Evolutionary conservation across 306 rosid species (phyloP).

Genomic region (Cicer yamashitae): DNA sequence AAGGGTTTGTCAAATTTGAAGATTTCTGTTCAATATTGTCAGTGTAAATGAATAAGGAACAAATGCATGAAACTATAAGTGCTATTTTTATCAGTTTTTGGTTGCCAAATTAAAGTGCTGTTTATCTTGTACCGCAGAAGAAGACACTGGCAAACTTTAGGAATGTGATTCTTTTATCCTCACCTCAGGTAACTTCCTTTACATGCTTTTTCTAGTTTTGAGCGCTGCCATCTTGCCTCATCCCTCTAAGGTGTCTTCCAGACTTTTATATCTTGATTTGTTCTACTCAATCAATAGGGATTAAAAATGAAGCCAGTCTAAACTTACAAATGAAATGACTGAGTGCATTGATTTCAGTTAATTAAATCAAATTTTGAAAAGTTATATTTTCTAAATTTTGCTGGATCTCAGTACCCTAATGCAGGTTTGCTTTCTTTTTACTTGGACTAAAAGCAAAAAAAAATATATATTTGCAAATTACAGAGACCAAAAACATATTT

Average conservation of each 20-base stretch:
- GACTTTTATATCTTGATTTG: constrained; percentile 12
- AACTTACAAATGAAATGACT: constrained; percentile 6
- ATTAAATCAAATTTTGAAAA: no score
- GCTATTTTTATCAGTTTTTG: constrained; percentile 17
- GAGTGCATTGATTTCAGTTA: constrained; percentile 16
- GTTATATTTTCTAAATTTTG: constrained; percentile 16
- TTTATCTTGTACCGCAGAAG: constrained; percentile 47
- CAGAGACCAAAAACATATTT: no score
- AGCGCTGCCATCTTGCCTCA: constrained; percentile 70
- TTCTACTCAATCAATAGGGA: constrained; percentile 6
- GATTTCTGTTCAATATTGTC: constrained; percentile 18
- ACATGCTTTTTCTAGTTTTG: constrained; percentile 48
- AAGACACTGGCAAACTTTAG: constrained; percentile 56
- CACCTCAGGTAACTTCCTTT: constrained; percentile 58
- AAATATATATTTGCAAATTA: no score
- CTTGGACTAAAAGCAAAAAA: no score
- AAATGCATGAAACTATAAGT: constrained; percentile 8
- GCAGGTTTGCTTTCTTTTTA: constrained; percentile 12
- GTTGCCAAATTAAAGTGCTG: constrained; percentile 17
- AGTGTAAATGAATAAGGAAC: constrained; percentile 7
- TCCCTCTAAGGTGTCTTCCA: constrained; percentile 71
- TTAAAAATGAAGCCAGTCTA: constrained; percentile 36
- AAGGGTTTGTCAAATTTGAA: not conserved
- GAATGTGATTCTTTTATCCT: constrained; percentile 57
- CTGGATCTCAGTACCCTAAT: not conserved